These are phyloP conservation scores for Parmelia sp. DNA, from an alignment of 495 filamentous ascomycete species.

Conservation along the genomic window DNA sequence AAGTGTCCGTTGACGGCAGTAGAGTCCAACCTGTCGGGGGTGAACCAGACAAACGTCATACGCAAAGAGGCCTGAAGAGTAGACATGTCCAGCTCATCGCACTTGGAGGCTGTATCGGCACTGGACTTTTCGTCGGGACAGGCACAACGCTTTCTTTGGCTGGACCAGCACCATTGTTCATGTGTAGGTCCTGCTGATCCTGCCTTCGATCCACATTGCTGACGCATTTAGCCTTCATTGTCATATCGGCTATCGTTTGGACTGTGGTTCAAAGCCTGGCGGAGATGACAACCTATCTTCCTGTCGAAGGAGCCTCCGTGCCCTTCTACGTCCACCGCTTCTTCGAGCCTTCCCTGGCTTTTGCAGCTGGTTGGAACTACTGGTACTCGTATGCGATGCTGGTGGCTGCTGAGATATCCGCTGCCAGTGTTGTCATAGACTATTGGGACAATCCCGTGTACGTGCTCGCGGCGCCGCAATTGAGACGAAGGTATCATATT, in stretches of 20 bases:
- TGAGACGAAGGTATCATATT: background rate
- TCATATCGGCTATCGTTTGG: constrained; percentile 58
- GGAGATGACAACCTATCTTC: constrained; percentile 65
- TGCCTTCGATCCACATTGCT: background rate
- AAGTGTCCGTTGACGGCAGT: background rate
- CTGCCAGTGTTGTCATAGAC: constrained; percentile 68
- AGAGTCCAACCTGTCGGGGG: background rate
- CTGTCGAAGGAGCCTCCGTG: constrained; percentile 54
- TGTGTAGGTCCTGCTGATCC: constrained; percentile 33
- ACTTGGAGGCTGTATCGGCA: constrained; percentile 64
- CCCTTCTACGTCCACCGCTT: constrained; percentile 53
- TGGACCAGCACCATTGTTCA: constrained; percentile 66
- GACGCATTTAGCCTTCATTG: constrained; percentile 38
- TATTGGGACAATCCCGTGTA: constrained; percentile 49
- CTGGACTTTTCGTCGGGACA: constrained; percentile 38
- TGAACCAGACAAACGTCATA: background rate
- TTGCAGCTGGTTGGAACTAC: constrained; percentile 59
- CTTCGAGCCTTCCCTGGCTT: constrained; percentile 61
- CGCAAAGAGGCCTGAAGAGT: constrained; percentile 33
- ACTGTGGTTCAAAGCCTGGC: constrained; percentile 60
- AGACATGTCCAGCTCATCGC: constrained; percentile 64
- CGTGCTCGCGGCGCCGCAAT: background rate
- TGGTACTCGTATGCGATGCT: constrained; percentile 67
- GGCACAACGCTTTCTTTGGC: constrained; percentile 27
- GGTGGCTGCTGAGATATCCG: constrained; percentile 76